These are phyloP conservation scores for Colletotrichum trifolii DNA, from an alignment of 2,329 filamentous ascomycete genomes.

Conservation along the genomic window DNA sequence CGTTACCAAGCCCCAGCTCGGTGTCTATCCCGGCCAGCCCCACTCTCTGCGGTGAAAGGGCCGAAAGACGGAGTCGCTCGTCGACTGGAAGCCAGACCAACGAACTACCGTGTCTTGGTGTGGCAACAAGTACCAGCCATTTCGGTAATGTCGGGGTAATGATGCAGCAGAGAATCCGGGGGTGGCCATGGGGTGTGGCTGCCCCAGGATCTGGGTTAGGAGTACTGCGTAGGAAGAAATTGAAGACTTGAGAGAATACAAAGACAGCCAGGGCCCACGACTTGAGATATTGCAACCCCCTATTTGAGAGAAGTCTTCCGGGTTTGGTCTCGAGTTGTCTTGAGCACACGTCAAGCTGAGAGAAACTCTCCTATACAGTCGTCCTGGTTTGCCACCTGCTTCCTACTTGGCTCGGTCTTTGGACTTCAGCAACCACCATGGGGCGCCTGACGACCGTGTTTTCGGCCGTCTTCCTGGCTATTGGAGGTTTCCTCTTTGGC, in stretches of 20 bases:
- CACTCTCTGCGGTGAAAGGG: too few relatives aligned
- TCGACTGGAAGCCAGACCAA: not conserved
- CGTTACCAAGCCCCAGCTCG: too few relatives aligned
- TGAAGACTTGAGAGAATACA: constrained; percentile 3
- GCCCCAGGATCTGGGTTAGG: constrained; percentile 1
- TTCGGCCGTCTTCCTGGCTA: constrained; percentile 41
- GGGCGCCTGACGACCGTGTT: constrained; percentile 25
- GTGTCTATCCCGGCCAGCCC: too few relatives aligned
- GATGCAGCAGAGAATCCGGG: constrained; percentile 17
- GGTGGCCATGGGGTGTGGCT: constrained; percentile 5
- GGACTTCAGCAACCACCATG: constrained; percentile 28
- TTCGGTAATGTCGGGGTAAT: constrained; percentile 25
- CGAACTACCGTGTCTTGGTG: not conserved
- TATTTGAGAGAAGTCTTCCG: not conserved
- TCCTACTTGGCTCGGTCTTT: too few relatives aligned
- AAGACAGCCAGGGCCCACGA: constrained; percentile 12
- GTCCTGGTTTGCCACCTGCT: too few relatives aligned
- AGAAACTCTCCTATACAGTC: too few relatives aligned
- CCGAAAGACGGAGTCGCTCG: too few relatives aligned
- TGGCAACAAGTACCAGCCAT: not conserved
- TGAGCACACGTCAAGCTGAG: too few relatives aligned
- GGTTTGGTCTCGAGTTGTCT: too few relatives aligned
- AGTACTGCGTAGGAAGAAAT: not conserved
- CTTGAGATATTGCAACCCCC: constrained; percentile 2
- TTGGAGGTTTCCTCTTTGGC: constrained; percentile 50